Percentiles rank a stretch among this genome's conserved stretches.
Conservation (phyloP, 805 yeast genomes). For the Saturnispora dispora region DNA sequence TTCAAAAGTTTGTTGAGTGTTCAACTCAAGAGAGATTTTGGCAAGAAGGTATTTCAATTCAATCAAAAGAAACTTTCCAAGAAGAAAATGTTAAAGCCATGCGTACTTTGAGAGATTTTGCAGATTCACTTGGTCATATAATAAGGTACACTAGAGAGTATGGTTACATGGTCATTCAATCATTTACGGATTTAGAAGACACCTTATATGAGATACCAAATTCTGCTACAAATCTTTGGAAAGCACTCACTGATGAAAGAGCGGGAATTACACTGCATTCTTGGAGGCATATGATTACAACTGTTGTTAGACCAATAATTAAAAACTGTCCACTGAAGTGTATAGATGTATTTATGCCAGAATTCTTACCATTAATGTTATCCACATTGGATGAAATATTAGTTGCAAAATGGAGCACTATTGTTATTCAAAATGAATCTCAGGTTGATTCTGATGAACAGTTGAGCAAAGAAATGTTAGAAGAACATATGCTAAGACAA, state of each 20-base stretch:
- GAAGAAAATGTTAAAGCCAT: slow-evolving; percentile 93
- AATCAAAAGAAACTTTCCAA: slow-evolving; percentile 86
- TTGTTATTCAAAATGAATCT: slow-evolving; percentile 49
- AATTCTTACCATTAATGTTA: slow-evolving; percentile 70
- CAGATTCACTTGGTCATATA: slow-evolving; percentile 95
- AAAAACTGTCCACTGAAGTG: slow-evolving; percentile 76
- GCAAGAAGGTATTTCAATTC: slow-evolving; percentile 96
- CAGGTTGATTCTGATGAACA: slow-evolving; percentile 56
- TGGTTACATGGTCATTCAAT: slow-evolving; percentile 81
- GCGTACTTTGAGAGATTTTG: slow-evolving; percentile 89
- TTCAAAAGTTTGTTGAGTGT: slow-evolving; percentile 83
- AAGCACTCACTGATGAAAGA: slow-evolving; percentile 75
- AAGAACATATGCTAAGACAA: slow-evolving; percentile 88
- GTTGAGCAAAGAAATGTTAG: slow-evolving; percentile 96
- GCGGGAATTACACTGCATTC: slow-evolving; percentile 89
- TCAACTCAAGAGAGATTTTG: slow-evolving; percentile 91
- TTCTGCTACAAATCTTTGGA: slow-evolving; percentile 68
- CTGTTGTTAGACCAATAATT: slow-evolving; percentile 77
- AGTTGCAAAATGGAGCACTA: slow-evolving; percentile 66
- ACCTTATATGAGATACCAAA: slow-evolving; percentile 81
- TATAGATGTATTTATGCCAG: slow-evolving; percentile 61
- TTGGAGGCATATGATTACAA: slow-evolving; percentile 93
- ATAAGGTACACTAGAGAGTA: slow-evolving; percentile 93
- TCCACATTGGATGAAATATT: slow-evolving; percentile 65
- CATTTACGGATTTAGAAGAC: slow-evolving; percentile 82